Evolutionary conservation across 192 early-diverging fungal genomes (phyloP).

Genomic region (Entomortierella parvispora): DNA sequence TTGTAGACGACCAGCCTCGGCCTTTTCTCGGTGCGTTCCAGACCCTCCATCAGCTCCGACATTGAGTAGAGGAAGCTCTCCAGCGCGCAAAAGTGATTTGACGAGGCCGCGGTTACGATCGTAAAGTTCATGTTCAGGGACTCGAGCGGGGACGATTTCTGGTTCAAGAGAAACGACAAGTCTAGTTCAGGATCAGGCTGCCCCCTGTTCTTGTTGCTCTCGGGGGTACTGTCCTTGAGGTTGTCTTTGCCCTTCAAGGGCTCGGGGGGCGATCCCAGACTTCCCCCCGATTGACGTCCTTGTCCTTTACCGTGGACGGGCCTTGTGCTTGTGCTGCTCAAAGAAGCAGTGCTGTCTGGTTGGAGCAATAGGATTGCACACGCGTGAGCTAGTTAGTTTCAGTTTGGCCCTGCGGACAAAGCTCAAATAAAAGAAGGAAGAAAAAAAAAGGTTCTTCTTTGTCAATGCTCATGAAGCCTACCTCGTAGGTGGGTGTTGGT

Average conservation of each 20-base stretch:
- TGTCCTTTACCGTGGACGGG: too few species aligned
- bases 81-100: conserved; percentile 64
- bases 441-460: not conserved
- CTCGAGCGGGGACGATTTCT: conserved; percentile 27
- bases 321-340: too few species aligned
- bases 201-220: too few species aligned
- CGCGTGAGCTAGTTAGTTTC: too few species aligned
- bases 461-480: not conserved
- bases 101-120: conserved; percentile 61
- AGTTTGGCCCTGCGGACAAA: too few species aligned
- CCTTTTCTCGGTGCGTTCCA: conserved; percentile 39
- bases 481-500: conserved; percentile 15
- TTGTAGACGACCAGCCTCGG: conserved; percentile 62
- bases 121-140: conserved; percentile 50
- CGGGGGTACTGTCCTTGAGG: not conserved
- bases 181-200: conserved; percentile 31
- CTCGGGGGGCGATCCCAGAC: not conserved
- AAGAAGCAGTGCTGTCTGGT: too few species aligned
- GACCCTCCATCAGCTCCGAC: conserved; percentile 36
- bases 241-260: too few species aligned
- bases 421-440: not conserved
- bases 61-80: conserved; percentile 59
- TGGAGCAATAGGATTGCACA: too few species aligned
- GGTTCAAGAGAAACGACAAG: conserved; percentile 21
- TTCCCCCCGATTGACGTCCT: too few species aligned